phyloP scores from a whole-genome alignment of 805 yeast species.

The Pichia paraexigua region DNA sequence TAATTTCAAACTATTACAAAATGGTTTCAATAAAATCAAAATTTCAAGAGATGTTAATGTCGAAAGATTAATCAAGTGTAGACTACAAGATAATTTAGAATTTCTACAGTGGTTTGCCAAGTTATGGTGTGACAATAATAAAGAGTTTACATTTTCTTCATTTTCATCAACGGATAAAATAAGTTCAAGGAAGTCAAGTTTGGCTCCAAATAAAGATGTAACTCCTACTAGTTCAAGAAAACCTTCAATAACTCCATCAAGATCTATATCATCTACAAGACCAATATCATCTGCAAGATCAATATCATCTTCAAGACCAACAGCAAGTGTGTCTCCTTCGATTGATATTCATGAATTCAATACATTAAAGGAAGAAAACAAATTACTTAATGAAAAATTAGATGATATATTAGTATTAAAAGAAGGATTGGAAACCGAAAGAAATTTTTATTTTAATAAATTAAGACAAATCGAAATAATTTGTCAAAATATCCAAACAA shows the following conservation, averaged over 20 bases:
- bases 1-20: constrained; percentile 82
- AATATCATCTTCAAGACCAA: neutral
- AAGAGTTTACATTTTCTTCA: constrained; percentile 3
- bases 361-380: constrained; percentile 35
- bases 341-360: neutral
- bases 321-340: neutral
- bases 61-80: constrained; percentile 74
- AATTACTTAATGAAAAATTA: constrained; percentile 44
- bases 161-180: constrained; percentile 3
- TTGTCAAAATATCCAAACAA: constrained; percentile 45
- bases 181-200: constrained; percentile 5
- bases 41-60: constrained; percentile 74
- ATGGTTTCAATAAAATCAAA: constrained; percentile 61
- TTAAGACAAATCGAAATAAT: constrained; percentile 81
- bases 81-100: constrained; percentile 90
- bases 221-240: neutral
- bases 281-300: neutral
- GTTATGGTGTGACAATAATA: constrained; percentile 57
- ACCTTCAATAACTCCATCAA: neutral
- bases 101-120: constrained; percentile 87
- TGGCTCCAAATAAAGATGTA: neutral
- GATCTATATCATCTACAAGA: neutral
- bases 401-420: constrained; percentile 51
- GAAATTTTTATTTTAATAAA: constrained; percentile 86
- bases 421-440: constrained; percentile 67